These are phyloP conservation scores for Silene noctiflora DNA, from an alignment of 179 eudicot species.

Conservation along the genomic window DNA sequence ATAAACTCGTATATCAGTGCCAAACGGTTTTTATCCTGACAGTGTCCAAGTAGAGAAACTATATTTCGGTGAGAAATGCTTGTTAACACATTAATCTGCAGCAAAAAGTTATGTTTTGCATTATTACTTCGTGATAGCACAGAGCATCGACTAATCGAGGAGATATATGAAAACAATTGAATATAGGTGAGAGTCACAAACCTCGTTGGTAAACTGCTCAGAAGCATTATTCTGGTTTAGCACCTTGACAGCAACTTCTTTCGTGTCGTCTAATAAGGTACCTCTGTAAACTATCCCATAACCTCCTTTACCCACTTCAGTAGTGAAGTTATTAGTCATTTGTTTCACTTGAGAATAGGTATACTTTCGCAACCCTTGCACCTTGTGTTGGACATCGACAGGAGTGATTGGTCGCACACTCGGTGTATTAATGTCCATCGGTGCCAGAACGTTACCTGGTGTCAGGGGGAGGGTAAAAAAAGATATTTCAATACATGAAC, in stretches of 20 bases:
- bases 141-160: background rate
- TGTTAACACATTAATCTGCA: slow-evolving; percentile 21
- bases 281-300: slow-evolving; percentile 21
- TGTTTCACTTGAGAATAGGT: slow-evolving; percentile 14
- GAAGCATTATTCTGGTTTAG: slow-evolving; percentile 18
- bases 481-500: background rate
- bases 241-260: slow-evolving; percentile 22
- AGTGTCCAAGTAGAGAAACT: slow-evolving; percentile 23
- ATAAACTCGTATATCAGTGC: slow-evolving; percentile 24
- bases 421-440: background rate
- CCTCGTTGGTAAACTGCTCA: slow-evolving; percentile 24
- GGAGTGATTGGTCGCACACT: background rate
- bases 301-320: slow-evolving; percentile 17
- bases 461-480: background rate
- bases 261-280: slow-evolving; percentile 13
- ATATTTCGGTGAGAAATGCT: slow-evolving; percentile 25
- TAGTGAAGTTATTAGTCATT: slow-evolving; percentile 8
- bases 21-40: slow-evolving; percentile 18
- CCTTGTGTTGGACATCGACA: background rate
- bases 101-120: background rate
- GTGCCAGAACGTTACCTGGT: background rate
- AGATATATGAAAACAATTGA: background rate
- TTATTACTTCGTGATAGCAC: background rate
- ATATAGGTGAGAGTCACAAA: background rate
- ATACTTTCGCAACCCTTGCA: slow-evolving; percentile 13